Conservation (phyloP, 73 alveolate genomes). For the Paramecium sonneborni region DNA sequence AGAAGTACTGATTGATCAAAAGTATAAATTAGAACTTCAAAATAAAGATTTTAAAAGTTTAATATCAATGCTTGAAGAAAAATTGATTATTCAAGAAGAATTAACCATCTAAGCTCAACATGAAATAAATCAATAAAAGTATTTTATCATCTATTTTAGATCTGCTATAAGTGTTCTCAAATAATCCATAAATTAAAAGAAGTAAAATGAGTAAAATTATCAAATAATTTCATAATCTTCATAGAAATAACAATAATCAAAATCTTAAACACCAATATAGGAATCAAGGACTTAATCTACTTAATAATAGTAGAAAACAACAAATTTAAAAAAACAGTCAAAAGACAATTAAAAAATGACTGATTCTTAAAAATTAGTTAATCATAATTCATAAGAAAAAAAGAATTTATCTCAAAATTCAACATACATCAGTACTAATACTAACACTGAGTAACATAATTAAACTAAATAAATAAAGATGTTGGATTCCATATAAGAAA, state of each 20-base stretch:
- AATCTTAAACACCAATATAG: not conserved
- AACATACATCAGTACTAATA: too few relatives aligned
- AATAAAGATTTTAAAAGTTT: not conserved
- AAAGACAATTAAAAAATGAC: not conserved
- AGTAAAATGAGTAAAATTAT: not conserved
- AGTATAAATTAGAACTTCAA: not conserved
- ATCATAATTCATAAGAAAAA: not conserved
- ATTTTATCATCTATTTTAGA: not conserved
- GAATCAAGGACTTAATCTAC: not conserved
- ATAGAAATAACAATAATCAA: not conserved
- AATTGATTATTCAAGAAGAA: not conserved
- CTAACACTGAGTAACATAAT: not conserved
- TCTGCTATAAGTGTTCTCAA: not conserved
- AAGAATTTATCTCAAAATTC: too few relatives aligned
- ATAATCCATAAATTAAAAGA: not conserved
- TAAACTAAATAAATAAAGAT: not conserved
- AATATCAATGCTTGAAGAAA: not conserved
- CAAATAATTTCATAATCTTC: not conserved
- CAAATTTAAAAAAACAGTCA: not conserved
- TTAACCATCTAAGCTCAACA: not conserved
- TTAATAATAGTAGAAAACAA: not conserved
- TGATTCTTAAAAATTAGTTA: not conserved
- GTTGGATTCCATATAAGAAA: not conserved
- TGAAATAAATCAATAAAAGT: not conserved
- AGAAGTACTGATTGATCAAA: constrained; percentile 10